A percentile compares a stretch with the other conserved stretches of the same genome.
phyloP scores from a whole-genome alignment of 306 rosid species.

The Rosa persica region DNA sequence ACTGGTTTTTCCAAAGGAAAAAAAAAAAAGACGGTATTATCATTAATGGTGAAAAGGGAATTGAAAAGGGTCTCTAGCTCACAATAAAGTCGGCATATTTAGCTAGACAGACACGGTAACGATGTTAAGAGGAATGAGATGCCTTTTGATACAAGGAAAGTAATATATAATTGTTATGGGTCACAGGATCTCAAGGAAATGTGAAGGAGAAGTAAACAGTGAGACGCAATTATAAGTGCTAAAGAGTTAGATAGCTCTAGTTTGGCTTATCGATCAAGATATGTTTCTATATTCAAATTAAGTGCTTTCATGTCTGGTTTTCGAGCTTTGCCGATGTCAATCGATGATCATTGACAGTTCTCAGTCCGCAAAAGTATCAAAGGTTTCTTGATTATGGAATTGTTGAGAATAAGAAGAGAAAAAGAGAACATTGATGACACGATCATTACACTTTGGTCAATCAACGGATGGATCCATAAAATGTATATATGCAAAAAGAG shows the following conservation, averaged over 20 bases:
- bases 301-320: not conserved
- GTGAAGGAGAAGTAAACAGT: constrained; percentile 37
- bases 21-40: not conserved
- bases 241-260: constrained; percentile 4
- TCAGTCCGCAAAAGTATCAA: not conserved
- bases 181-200: constrained; percentile 28
- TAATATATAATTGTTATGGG: constrained; percentile 8
- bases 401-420: not conserved
- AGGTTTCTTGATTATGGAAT: not conserved
- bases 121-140: constrained; percentile 6
- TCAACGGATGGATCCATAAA: not conserved
- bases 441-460: not conserved
- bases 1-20: not conserved
- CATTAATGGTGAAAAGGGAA: constrained; percentile 2
- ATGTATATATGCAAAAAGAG: not conserved
- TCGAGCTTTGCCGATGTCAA: not conserved
- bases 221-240: constrained; percentile 28
- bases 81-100: constrained; percentile 19
- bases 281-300: constrained; percentile 4
- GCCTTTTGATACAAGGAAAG: constrained; percentile 17
- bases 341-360: not conserved
- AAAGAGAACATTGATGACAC: not conserved
- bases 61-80: not conserved
- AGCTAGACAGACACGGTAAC: not conserved
- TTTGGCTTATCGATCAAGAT: constrained; percentile 32